Base-by-base conservation (phyloP, 768 basidiomycete species). In the Podaxis sp. region DNA sequence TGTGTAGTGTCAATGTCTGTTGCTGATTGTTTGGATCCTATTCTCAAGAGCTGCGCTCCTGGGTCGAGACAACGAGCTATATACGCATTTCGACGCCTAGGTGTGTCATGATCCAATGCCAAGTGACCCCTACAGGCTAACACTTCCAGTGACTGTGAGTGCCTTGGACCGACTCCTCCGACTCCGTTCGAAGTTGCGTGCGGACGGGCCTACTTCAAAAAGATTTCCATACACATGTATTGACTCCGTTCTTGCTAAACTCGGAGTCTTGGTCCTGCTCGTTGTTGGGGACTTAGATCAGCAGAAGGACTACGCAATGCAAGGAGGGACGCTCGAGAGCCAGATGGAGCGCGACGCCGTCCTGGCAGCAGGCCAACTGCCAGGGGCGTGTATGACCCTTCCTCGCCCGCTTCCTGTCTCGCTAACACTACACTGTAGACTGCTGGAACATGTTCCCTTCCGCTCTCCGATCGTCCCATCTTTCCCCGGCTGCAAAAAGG, bases 341-440 rank as follows among this genome's bases (percentile, higher is more conserved):
- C 82, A 83, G 57, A 76, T 75, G 60, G 79, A 83, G 43, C 78
- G 84, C 17, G 82, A 86, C 62, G 74, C 72, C 59, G 69, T 90
- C 33, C 78, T 80, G 43, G 88, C 87, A 43, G 85, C 87, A 4
- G 74, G 81, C 24, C 89, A 91, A 65, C 74, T 93, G n/a, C 90
- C 91, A 63, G 80, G 90, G 87, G 72, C 64, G 67, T 59, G 47
- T 13, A 55, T 29, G 36, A 36, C 7, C 47, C 25, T 7, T 47
- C 15, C 43, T 49, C 59, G 8, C 13, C 50, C 2, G 13, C 19
- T 54, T 19, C 25, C 19, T 33, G 27, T 22, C 25, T 15, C 43
- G 4, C 25, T 55, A 9, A 51, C 29, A 15, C 43, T 11, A 27
- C n/a, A 11, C 47, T 46, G 11, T 68, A 89, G 90, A 83, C 51